Evolutionary conservation across 306 rosid genomes (phyloP), one percentile per base, ranked within the genome.

Genomic region (Cicer chorassanicum): DNA sequence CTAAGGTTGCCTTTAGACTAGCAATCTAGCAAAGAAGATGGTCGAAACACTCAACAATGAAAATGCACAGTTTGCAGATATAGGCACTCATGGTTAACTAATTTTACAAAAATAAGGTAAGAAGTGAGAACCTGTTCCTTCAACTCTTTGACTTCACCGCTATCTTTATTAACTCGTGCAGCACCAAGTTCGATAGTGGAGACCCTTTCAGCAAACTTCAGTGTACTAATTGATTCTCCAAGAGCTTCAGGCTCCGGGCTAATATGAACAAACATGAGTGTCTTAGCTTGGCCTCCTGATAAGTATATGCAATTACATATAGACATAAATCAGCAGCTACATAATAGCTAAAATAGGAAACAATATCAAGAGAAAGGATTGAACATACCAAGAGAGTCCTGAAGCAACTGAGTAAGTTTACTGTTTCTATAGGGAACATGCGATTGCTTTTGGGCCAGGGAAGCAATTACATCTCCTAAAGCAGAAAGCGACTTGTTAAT

Each of bases 261-360:
- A 72, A 95, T 84, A 72, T 92, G 98, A 83, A 95, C 96, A 84
- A 95, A 95, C 99, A 95, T 95, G 50, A 95, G 97, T 29, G 98
- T 95, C 89, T 92, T 95, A 8, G 99, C 99, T 71, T 95, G 93
- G 59, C 99, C 98, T 55, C 99, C 99, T 94, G 86, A 75, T 73
- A 46, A 34, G 66, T 57, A 51, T 14, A 63, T 19, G 43, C 8
- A 74, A 7, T 65, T 24, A 75, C 11, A 65, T 16, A 62, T 34
- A 45, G 2, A 67, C 5, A 43, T 24, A 77, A 68, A 49, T 16
- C 63, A 79, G 42, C 24, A 79, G 42, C 24, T 74, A 19, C 65
- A 62, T 72, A 57, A 29, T 15, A 53, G 8, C 10, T 51, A 38
- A 46, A 6, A 9, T 7, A 48, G 15, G 70, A 74, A 70, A 79